Evolutionary conservation across 179 eudicot genomes (phyloP).

Genomic region (Camellia oleifera): DNA sequence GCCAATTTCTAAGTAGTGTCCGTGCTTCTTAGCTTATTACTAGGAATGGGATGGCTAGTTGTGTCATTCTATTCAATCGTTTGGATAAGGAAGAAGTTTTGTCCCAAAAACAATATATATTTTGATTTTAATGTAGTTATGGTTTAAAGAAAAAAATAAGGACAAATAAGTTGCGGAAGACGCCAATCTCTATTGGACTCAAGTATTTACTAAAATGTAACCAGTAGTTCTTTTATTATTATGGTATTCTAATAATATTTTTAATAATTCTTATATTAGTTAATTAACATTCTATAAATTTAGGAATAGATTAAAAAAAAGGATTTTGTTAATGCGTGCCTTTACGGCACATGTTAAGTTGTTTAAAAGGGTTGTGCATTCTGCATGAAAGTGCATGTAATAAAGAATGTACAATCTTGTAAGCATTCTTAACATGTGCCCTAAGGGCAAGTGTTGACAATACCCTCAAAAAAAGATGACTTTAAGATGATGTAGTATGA

Average conservation of each 20-base stretch:
- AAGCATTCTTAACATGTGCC: too few relatives aligned
- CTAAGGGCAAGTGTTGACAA: too few relatives aligned
- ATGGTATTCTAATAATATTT: not conserved
- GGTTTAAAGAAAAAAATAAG: not conserved
- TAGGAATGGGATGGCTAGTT: not conserved
- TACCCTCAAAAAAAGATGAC: too few relatives aligned
- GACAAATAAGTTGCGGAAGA: not conserved
- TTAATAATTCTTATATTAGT: too few relatives aligned
- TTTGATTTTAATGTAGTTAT: not conserved
- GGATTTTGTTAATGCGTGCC: too few relatives aligned
- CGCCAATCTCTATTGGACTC: not conserved
- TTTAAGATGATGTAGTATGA: too few relatives aligned
- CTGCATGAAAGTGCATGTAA: too few relatives aligned
- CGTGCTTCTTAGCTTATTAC: not conserved
- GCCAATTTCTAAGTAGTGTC: too few relatives aligned
- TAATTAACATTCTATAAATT: not conserved
- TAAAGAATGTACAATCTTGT: too few relatives aligned
- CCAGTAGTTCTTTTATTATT: not conserved
- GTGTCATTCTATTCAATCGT: not conserved
- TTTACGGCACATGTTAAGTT: too few relatives aligned
- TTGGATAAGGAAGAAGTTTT: not conserved
- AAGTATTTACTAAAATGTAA: not conserved
- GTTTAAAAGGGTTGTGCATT: too few relatives aligned
- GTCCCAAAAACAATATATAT: not conserved
- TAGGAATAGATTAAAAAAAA: not conserved